phyloP scores from a whole-genome alignment of 257 asterid species.

The Solanum dulcamara region DNA sequence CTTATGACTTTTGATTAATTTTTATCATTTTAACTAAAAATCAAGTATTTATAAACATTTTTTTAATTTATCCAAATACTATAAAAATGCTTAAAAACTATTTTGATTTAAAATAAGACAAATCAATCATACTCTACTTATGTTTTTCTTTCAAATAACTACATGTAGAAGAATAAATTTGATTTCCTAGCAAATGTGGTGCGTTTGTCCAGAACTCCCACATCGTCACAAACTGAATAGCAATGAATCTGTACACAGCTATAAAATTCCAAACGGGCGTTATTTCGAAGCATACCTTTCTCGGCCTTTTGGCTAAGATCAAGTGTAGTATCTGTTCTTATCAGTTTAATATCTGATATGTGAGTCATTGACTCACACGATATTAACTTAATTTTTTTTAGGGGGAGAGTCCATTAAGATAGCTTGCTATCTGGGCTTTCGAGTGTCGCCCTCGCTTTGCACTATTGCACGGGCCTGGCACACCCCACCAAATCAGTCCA shows the following conservation, averaged over 20 bases:
- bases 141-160: neutral
- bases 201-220: neutral
- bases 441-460: neutral
- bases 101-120: too few species aligned
- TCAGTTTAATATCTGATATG: conserved; percentile 25
- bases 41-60: too few species aligned
- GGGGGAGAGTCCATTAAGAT: neutral
- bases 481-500: neutral
- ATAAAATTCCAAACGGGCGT: neutral
- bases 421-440: neutral
- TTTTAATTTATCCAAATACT: neutral
- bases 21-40: too few species aligned
- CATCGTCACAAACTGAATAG: neutral
- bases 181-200: neutral
- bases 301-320: conserved; percentile 79
- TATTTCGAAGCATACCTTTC: conserved; percentile 26
- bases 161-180: neutral
- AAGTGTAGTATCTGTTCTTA: conserved; percentile 78
- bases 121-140: too few species aligned
- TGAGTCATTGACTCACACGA: neutral
- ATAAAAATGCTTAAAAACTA: too few species aligned
- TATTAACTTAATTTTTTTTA: neutral
- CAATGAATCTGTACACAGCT: neutral
- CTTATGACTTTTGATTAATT: too few species aligned
- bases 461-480: neutral